phyloP scores from a whole-genome alignment of 2,329 filamentous ascomycete species.

The Tricladium varicosporioides region DNA sequence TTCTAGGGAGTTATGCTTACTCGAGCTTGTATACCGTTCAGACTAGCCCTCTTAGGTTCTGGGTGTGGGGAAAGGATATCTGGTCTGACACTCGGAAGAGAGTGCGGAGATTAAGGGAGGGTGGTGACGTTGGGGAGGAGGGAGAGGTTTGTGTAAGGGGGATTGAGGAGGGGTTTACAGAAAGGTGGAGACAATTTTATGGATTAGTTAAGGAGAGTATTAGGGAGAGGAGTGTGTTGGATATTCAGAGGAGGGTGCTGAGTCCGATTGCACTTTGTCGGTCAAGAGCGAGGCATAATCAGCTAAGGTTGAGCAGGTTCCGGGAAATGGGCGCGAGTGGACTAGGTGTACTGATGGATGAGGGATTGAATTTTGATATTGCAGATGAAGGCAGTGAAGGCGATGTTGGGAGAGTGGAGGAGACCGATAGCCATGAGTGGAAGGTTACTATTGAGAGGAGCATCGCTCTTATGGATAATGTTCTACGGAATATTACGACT shows the following conservation, averaged over 20 bases:
- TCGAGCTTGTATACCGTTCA: constrained; percentile 84
- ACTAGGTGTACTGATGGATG: constrained; percentile 82
- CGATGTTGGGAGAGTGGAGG: constrained; percentile 44
- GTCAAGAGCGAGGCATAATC: constrained; percentile 73
- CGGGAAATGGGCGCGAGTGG: constrained; percentile 81
- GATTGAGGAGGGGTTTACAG: constrained; percentile 40
- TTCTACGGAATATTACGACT: constrained; percentile 69
- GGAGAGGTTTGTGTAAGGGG: constrained; percentile 20
- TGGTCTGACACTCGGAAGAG: constrained; percentile 51
- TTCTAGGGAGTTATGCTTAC: constrained; percentile 74
- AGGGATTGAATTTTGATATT: constrained; percentile 69
- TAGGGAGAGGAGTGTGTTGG: constrained; percentile 65
- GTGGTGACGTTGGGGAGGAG: constrained; percentile 22
- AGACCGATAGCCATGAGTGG: constrained; percentile 50
- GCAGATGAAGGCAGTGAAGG: constrained; percentile 54
- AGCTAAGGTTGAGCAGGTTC: constrained; percentile 66
- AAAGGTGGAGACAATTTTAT: constrained; percentile 72
- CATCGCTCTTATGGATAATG: constrained; percentile 81
- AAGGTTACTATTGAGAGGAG: constrained; percentile 77
- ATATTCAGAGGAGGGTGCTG: constrained; percentile 69
- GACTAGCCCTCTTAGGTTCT: constrained; percentile 75
- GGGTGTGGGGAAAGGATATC: constrained; percentile 68
- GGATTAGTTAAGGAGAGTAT: constrained; percentile 74
- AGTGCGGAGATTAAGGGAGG: constrained; percentile 29
- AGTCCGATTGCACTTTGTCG: constrained; percentile 76